A percentile compares a stretch with the other conserved stretches of the same genome.
phyloP scores from a whole-genome alignment of 179 eudicot species.

The Carnegiea gigantea region DNA sequence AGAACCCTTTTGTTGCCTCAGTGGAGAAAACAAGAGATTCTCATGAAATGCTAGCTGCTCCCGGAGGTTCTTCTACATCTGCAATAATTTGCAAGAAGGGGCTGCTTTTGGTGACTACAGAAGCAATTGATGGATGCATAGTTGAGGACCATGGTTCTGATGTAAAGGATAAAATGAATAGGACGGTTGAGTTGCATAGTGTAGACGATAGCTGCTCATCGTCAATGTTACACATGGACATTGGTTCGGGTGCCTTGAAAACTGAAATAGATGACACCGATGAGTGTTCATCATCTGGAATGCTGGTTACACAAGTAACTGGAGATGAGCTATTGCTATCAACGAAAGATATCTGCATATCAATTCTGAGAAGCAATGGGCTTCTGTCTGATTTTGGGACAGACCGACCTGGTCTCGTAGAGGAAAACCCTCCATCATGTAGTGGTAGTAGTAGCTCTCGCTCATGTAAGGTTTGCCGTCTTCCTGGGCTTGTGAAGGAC shows the following conservation, averaged over 20 bases:
- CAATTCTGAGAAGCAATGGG: conserved; percentile 60
- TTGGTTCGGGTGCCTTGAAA: conserved; percentile 52
- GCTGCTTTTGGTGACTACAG: conserved; percentile 31
- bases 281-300: conserved; percentile 88
- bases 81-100: conserved; percentile 28
- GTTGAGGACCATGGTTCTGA: conserved; percentile 38
- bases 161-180: conserved; percentile 36
- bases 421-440: conserved; percentile 32
- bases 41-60: conserved; percentile 30
- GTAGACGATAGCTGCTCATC: conserved; percentile 90
- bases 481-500: conserved; percentile 37
- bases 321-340: conserved; percentile 48
- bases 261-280: conserved; percentile 63
- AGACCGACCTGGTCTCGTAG: conserved; percentile 22
- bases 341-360: conserved; percentile 53
- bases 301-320: conserved; percentile 37
- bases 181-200: conserved; percentile 37
- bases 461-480: conserved; percentile 63
- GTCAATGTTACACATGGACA: conserved; percentile 59
- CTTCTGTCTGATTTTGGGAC: conserved; percentile 36
- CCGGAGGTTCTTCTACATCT: conserved; percentile 30
- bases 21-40: conserved; percentile 28
- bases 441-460: conserved; percentile 36
- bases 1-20: conserved; percentile 33
- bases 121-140: conserved; percentile 36